Conservation (phyloP, 2,329 filamentous ascomycete genomes). For the Trichoderma sp. region DNA sequence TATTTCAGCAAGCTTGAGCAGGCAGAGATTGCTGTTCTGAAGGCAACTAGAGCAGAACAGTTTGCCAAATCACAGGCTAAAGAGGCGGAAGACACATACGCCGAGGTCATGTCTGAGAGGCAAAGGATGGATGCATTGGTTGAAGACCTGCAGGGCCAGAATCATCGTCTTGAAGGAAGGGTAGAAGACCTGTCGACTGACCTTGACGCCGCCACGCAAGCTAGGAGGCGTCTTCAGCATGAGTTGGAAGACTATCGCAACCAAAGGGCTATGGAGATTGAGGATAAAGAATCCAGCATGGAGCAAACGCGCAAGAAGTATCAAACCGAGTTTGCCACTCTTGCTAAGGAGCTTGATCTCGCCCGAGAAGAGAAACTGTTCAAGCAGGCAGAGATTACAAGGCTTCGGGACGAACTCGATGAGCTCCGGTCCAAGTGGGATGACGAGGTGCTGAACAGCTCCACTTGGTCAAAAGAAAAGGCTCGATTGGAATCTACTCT, state of each 20-base stretch:
- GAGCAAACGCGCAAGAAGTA: conserved; percentile 98
- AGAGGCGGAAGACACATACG: conserved; percentile 90
- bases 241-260: conserved; percentile 97
- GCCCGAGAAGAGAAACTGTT: conserved; percentile 86
- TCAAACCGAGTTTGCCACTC: conserved; percentile 84
- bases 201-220: conserved; percentile 79
- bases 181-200: conserved; percentile 92
- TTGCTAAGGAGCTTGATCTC: conserved; percentile 90
- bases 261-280: conserved; percentile 92
- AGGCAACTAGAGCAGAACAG: conserved; percentile 87
- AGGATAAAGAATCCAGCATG: conserved; percentile 94
- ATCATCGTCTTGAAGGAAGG: conserved; percentile 86
- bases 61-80: conserved; percentile 88
- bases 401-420: conserved; percentile 93
- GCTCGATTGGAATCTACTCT: conserved; percentile 86
- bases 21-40: conserved; percentile 92
- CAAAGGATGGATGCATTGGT: conserved; percentile 86
- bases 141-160: conserved; percentile 87
- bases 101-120: conserved; percentile 86
- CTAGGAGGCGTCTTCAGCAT: conserved; percentile 92
- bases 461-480: conserved; percentile 98
- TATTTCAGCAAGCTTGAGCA: conserved; percentile 98
- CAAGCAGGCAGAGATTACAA: conserved; percentile 83
- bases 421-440: conserved; percentile 97
- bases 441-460: conserved; percentile 95